Evolutionary conservation across 345 rosid genomes (phyloP).

Genomic region (Populus deltoides): DNA sequence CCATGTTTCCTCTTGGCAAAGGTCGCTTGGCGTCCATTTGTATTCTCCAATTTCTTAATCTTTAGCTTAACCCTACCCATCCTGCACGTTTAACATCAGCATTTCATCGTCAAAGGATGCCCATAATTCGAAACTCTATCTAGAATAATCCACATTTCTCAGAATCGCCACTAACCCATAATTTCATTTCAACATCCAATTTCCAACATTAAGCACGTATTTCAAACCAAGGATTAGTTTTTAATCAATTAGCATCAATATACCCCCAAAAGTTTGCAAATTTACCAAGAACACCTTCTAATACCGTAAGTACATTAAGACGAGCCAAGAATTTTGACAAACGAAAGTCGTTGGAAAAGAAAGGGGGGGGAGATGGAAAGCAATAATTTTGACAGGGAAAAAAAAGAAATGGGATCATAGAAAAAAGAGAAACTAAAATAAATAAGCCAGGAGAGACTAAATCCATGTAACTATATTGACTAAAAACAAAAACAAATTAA

Average conservation of each 20-base stretch:
- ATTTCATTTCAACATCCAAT: neutral
- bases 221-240: neutral
- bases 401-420: neutral
- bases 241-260: neutral
- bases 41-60: conserved; percentile 65
- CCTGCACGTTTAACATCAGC: conserved; percentile 29
- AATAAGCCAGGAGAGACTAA: neutral
- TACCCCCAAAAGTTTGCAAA: neutral
- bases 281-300: neutral
- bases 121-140: neutral
- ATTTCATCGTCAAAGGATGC: neutral
- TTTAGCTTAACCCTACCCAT: conserved; percentile 83
- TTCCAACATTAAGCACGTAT: neutral
- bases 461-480: neutral
- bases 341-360: neutral
- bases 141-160: neutral
- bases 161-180: neutral
- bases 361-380: neutral
- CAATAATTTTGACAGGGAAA: neutral
- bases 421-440: neutral
- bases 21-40: conserved; percentile 66
- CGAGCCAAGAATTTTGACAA: neutral
- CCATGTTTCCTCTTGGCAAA: conserved; percentile 71
- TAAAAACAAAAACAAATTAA: neutral
- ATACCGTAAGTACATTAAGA: neutral